Evolutionary conservation across 345 rosid species (phyloP).

Genomic region (Populus ilicifolia): DNA sequence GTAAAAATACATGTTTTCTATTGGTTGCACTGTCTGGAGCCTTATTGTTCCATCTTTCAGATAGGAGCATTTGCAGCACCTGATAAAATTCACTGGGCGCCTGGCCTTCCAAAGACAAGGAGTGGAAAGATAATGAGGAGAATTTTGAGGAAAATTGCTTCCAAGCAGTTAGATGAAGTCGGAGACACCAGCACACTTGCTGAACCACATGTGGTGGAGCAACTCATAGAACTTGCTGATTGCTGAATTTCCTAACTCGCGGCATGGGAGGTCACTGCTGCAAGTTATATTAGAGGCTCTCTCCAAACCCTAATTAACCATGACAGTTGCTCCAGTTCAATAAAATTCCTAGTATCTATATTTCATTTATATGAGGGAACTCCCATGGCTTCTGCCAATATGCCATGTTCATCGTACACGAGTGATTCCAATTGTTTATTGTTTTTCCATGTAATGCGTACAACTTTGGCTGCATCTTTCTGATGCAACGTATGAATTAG

Average conservation of each 20-base stretch:
- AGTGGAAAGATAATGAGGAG: conserved; percentile 99
- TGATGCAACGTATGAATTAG: too few species aligned
- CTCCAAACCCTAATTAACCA: background rate
- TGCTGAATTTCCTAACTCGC: conserved; percentile 11
- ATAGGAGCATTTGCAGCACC: conserved; percentile 98
- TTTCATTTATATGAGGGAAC: too few species aligned
- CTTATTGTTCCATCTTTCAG: conserved; percentile 27
- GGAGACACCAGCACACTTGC: conserved; percentile 96
- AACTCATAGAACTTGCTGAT: conserved; percentile 75
- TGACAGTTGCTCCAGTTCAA: too few species aligned
- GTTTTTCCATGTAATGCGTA: too few species aligned
- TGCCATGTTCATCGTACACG: too few species aligned
- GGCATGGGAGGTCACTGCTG: background rate
- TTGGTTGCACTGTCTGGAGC: background rate
- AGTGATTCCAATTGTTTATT: too few species aligned
- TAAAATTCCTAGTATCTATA: too few species aligned
- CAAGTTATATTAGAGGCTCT: background rate
- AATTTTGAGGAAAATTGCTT: conserved; percentile 86
- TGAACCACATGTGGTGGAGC: conserved; percentile 73
- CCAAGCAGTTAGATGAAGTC: conserved; percentile 77
- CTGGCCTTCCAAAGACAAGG: conserved; percentile 89
- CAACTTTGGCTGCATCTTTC: too few species aligned
- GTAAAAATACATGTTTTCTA: background rate
- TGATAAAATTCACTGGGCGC: conserved; percentile 93
- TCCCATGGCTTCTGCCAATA: too few species aligned